Base-by-base conservation (phyloP, 805 yeast species). In the Jamesozyma piceae region DNA sequence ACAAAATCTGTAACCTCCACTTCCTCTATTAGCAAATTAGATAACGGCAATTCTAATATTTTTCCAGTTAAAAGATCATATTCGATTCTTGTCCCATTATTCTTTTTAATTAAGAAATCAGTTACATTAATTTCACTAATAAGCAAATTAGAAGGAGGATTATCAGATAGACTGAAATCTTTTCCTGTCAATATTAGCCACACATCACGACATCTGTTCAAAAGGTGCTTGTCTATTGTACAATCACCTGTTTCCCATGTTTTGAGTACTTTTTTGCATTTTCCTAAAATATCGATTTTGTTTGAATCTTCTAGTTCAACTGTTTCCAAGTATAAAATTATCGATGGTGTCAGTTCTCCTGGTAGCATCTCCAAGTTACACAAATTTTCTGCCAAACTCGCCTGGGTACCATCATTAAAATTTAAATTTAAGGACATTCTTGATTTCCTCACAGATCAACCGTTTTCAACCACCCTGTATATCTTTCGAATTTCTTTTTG, bases 11-110 rank as follows among this genome's bases (percentile, higher is more conserved):
- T 46, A 1, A 58, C 53, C 38, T 59, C 58, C 4, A 58, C 55
- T 43, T 58, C 60, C 42, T 58, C 64, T 15, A 57, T 28, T 3
- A 51, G 48, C 31, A 59, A 34, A 38, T 57, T 57, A 14, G 29
- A 48, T 17, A 20, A 20, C 20, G 50, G 53, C 11, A 44, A 32
- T 11, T 33, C 22, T 14, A 50, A 33, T 5, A 17, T n/a, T 32
- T 47, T 32, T 4, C 42, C 42, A 5, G 43, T 45, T 2, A 13
- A 24, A 4, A 47, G 42, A 20, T 53, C 49, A 33, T 45, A 50
- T 41, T 51, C 55, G 9, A 43, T n/a, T 39, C 44, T 39, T 5
- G 15, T 32, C 11, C 37, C 24, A 8, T 32, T 21, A 24, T 14
- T 18, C 5, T 13, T 8, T 13, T 29, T 28, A n/a, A 19, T 20